Evolutionary conservation across 1,284 basidiomycete genomes (phyloP), one percentile per base, ranked within the genome.

Genomic region (Serendipita sp.): DNA sequence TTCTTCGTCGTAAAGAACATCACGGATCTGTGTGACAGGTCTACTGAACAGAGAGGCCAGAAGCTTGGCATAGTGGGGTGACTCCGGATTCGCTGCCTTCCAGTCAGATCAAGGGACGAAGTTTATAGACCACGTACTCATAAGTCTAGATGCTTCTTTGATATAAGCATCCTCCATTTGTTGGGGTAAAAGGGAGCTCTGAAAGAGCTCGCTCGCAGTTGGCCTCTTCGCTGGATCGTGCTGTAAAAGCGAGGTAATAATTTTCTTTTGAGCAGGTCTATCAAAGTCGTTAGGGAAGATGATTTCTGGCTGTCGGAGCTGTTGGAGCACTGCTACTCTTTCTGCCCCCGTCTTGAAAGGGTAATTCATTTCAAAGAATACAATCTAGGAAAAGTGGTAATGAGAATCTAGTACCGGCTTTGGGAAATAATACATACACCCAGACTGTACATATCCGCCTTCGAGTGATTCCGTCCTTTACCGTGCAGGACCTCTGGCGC

Each of bases 301-400:
- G 43, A 95, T 82, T 3, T 79, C 75, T 0, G 84, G 84, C 66
- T 82, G 83, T 10, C 93, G 78, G 41, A 96, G 72, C 60, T 85
- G 83, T 66, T 88, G 87, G 3, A 97, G 79, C 15, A 94, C 89
- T 2, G 81, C 81, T 50, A 91, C 88, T 13, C 94, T 84, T 71
- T 98, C 94, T 62, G 91, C 82, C 1, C 83, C 85, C 0, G 94
- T 97, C n/a, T 81, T 78, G 74, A 96, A 95, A 22, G 72, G 69
- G 76, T 88, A 92, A 71, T 93, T 93, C 93, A 97, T 96, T 76
- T 98, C 94, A 70, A 98, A 98, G 74, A 97, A 95, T 32, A 97
- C 93, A 68, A 98, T 87, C 87, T 91, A 53, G 30, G 49, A 38
- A 15, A 35, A 60, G 34, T 45, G 64, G 49, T n/a, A 65, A 17